phyloP scores from a whole-genome alignment of 768 basidiomycete genomes.

The Russula sp. region DNA sequence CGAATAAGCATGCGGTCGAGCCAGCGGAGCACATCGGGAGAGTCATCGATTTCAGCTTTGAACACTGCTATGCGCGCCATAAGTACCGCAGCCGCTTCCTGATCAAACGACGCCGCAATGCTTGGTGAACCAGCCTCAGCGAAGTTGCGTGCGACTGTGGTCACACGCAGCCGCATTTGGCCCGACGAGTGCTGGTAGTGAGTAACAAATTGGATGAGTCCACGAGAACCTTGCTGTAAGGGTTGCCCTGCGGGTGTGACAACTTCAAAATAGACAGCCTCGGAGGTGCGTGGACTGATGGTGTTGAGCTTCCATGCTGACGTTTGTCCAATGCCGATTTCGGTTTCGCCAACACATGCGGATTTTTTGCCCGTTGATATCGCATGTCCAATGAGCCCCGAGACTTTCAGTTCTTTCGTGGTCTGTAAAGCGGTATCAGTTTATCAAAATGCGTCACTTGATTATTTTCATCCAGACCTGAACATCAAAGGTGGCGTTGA shows the following conservation, averaged over 20 bases:
- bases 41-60: conserved; percentile 98
- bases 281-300: conserved; percentile 78
- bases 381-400: conserved; percentile 95
- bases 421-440: conserved; percentile 51
- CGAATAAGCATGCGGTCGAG: conserved; percentile 98
- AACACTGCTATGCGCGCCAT: conserved; percentile 99
- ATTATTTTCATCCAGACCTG: conserved; percentile 51
- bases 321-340: conserved; percentile 98
- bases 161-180: conserved; percentile 94
- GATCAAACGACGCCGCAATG: conserved; percentile 93
- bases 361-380: conserved; percentile 98
- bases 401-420: conserved; percentile 97
- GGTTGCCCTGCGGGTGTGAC: conserved; percentile 96
- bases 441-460: neutral
- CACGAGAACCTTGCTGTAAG: conserved; percentile 82
- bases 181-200: conserved; percentile 98
- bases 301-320: conserved; percentile 98
- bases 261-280: conserved; percentile 96
- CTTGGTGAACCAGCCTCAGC: conserved; percentile 95
- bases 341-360: conserved; percentile 94
- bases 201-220: conserved; percentile 96
- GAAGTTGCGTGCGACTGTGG: conserved; percentile 95
- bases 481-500: conserved; percentile 98
- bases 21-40: conserved; percentile 95
- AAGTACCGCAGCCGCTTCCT: conserved; percentile 94